Evolutionary conservation across 345 rosid species (phyloP).

Genomic region (Eucalyptus marginata): DNA sequence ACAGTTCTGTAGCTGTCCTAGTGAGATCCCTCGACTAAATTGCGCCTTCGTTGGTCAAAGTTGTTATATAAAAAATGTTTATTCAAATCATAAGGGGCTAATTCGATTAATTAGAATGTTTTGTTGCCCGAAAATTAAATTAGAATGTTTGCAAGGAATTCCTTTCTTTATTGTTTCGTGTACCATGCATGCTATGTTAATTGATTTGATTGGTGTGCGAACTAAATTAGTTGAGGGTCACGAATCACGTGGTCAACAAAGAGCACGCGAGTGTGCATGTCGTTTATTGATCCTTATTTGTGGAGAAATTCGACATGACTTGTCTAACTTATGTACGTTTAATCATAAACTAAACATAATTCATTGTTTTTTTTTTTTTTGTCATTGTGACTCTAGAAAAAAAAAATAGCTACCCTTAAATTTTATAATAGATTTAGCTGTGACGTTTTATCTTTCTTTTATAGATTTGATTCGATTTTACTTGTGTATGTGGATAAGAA

Average conservation of each 20-base stretch:
- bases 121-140: not conserved
- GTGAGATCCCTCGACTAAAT: not conserved
- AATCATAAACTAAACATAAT: not conserved
- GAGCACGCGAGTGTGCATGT: not conserved
- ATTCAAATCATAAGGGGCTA: not conserved
- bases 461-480: not conserved
- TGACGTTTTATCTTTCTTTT: not conserved
- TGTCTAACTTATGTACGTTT: not conserved
- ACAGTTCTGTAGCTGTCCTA: not conserved
- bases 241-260: not conserved
- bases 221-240: not conserved
- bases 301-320: not conserved
- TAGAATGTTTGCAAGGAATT: no score
- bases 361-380: not conserved
- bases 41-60: not conserved
- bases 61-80: not conserved
- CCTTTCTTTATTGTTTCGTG: not conserved
- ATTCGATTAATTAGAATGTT: not conserved
- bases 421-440: not conserved
- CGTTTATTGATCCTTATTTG: not conserved
- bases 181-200: not conserved
- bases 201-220: not conserved
- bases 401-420: no score
- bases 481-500: not conserved
- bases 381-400: no score